Percentiles rank a stretch among this genome's conserved stretches.
phyloP scores from a whole-genome alignment of 2,329 filamentous ascomycete genomes.

The Rugonectria rugulosa region DNA sequence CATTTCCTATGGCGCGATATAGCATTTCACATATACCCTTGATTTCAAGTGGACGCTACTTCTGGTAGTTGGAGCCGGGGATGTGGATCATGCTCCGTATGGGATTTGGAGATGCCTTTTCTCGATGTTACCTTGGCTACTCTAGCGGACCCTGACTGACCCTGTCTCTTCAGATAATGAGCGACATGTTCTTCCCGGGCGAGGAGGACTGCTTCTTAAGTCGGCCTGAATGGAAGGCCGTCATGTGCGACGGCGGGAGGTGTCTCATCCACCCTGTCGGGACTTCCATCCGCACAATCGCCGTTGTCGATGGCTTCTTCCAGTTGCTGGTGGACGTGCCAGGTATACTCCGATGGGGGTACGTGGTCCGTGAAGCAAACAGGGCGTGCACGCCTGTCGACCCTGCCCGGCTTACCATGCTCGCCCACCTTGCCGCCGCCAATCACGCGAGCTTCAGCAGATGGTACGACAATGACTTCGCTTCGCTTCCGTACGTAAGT shows the following conservation, averaged over 20 bases:
- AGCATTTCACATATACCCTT: conserved; percentile 37
- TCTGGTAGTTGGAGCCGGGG: conserved; percentile 20
- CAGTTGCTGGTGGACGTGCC: conserved; percentile 45
- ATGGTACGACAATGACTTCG: conserved; percentile 44
- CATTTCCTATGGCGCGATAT: conserved; percentile 38
- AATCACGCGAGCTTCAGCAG: conserved; percentile 40
- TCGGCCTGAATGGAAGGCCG: conserved; percentile 45
- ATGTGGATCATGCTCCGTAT: conserved; percentile 31
- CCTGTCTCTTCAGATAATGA: conserved; percentile 44
- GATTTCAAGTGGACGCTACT: conserved; percentile 34
- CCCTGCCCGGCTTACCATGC: conserved; percentile 37
- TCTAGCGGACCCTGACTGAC: conserved; percentile 32
- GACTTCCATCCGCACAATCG: conserved; percentile 31
- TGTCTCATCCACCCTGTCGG: conserved; percentile 38
- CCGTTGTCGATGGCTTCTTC: conserved; percentile 45
- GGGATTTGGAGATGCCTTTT: conserved; percentile 26
- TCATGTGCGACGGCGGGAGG: conserved; percentile 39
- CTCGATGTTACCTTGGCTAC: conserved; percentile 34
- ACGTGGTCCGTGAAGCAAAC: conserved; percentile 42
- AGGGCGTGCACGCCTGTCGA: conserved; percentile 41
- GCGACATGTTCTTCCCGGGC: conserved; percentile 47
- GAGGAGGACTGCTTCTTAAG: conserved; percentile 47
- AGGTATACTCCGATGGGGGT: conserved; percentile 42
- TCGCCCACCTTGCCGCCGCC: conserved; percentile 38
- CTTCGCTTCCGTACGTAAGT: conserved; percentile 29